These are phyloP conservation scores for Raphanus hybrid DNA, from an alignment of 441 rosid species.

Conservation along the genomic window DNA sequence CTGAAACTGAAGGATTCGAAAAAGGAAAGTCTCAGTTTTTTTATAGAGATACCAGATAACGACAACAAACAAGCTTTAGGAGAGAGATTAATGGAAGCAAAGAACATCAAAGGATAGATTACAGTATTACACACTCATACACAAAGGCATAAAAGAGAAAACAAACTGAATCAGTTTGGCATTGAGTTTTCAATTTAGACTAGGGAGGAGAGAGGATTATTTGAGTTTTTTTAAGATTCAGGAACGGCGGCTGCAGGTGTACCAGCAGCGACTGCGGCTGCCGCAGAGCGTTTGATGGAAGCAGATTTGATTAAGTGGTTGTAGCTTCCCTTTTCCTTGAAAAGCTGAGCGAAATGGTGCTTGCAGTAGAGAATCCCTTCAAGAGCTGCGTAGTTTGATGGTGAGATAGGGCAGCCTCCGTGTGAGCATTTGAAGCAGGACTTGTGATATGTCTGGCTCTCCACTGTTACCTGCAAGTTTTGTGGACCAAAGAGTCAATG, in stretches of 20 bases:
- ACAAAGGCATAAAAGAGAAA: constrained; percentile 9
- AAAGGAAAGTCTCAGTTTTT: constrained; percentile 5
- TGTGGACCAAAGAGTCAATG: constrained; percentile 1
- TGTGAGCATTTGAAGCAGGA: constrained; percentile 95
- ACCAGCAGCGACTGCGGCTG: constrained; percentile 44
- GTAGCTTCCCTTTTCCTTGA: constrained; percentile 94
- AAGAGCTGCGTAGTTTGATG: constrained; percentile 92
- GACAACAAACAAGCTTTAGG: constrained; percentile 21
- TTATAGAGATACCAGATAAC: constrained; percentile 20
- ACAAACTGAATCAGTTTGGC: constrained; percentile 36
- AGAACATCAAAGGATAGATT: not conserved
- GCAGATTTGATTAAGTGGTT: constrained; percentile 87
- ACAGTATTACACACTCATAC: constrained; percentile 40
- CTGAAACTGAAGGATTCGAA: too few relatives aligned
- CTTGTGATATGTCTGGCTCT: constrained; percentile 86
- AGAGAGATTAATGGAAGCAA: constrained; percentile 14
- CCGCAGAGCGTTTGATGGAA: constrained; percentile 73
- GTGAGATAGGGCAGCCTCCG: constrained; percentile 85
- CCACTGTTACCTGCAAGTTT: constrained; percentile 76
- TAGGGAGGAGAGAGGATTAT: constrained; percentile 19
- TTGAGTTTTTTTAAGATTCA: constrained; percentile 51
- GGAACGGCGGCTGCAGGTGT: constrained; percentile 40
- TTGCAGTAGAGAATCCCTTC: constrained; percentile 92
- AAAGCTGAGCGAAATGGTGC: constrained; percentile 91
- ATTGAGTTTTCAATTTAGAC: constrained; percentile 29